Conservation (phyloP, 768 basidiomycete species). For the Ramaria sp. region DNA sequence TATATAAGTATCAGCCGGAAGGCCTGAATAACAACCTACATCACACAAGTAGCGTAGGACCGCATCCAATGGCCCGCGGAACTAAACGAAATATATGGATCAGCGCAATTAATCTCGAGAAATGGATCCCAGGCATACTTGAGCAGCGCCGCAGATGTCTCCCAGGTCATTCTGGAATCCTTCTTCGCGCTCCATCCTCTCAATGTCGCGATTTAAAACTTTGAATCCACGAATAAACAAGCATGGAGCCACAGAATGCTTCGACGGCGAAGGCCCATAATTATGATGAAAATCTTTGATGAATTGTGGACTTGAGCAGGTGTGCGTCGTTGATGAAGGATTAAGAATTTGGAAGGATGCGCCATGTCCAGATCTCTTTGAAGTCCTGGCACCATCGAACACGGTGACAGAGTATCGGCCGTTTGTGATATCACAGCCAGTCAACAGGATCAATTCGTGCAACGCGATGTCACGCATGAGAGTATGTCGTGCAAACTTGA, state of each 20-base stretch:
- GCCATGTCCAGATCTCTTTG: not conserved
- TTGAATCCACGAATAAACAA: conserved; percentile 5
- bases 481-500: not conserved
- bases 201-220: conserved; percentile 3
- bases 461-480: not conserved
- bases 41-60: conserved; percentile 4
- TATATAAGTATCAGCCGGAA: not conserved
- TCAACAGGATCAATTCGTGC: conserved; percentile 4
- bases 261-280: not conserved
- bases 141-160: not conserved
- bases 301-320: not conserved
- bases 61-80: not conserved
- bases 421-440: not conserved
- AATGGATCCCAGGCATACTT: not conserved
- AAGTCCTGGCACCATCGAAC: not conserved
- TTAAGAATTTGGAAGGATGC: not conserved
- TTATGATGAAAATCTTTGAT: conserved; percentile 3
- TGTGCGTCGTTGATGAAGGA: not conserved
- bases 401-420: conserved; percentile 3
- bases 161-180: not conserved
- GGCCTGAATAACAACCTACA: not conserved
- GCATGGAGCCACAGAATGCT: not conserved
- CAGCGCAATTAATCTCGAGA: not conserved
- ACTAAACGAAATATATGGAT: not conserved
- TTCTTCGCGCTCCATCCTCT: not conserved